These are phyloP conservation scores for Agrocybe pediades DNA, from an alignment of 768 basidiomycete species.

Conservation along the genomic window DNA sequence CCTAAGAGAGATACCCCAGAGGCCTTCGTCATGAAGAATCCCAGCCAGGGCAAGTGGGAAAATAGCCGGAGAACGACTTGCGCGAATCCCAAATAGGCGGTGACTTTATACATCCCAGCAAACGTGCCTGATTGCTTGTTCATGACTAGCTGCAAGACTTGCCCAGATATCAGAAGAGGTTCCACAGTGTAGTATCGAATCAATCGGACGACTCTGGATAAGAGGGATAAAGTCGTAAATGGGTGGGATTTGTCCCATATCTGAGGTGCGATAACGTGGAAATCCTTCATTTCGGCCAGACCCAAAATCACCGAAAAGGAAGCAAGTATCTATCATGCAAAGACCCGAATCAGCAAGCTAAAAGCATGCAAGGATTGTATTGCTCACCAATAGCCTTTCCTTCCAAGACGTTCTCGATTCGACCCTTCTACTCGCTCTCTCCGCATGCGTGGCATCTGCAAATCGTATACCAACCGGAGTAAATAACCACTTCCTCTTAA, in stretches of 20 bases:
- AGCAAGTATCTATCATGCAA: too few relatives aligned
- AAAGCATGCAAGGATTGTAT: background rate
- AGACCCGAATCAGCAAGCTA: too few relatives aligned
- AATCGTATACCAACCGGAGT: conserved; percentile 20
- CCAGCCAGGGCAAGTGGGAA: background rate
- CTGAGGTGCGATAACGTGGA: too few relatives aligned
- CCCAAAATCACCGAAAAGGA: too few relatives aligned
- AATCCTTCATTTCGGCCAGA: too few relatives aligned
- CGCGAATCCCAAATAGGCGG: too few relatives aligned
- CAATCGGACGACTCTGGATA: background rate
- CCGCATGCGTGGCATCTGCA: conserved; percentile 25
- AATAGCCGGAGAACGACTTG: background rate
- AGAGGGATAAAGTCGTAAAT: background rate
- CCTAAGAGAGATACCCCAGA: background rate
- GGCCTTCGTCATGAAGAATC: too few relatives aligned
- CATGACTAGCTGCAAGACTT: conserved; percentile 1
- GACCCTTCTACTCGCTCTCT: conserved; percentile 26
- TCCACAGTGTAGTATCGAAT: too few relatives aligned
- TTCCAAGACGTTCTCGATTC: conserved; percentile 1
- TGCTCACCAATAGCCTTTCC: conserved; percentile 2
- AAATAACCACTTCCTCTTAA: conserved; percentile 13
- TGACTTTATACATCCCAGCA: conserved; percentile 3
- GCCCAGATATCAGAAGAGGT: background rate
- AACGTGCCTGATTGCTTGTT: background rate
- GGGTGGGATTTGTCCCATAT: too few relatives aligned